These are phyloP conservation scores for Pythium diclinum DNA, from an alignment of 352 stramenopile genomes.

Conservation along the genomic window DNA sequence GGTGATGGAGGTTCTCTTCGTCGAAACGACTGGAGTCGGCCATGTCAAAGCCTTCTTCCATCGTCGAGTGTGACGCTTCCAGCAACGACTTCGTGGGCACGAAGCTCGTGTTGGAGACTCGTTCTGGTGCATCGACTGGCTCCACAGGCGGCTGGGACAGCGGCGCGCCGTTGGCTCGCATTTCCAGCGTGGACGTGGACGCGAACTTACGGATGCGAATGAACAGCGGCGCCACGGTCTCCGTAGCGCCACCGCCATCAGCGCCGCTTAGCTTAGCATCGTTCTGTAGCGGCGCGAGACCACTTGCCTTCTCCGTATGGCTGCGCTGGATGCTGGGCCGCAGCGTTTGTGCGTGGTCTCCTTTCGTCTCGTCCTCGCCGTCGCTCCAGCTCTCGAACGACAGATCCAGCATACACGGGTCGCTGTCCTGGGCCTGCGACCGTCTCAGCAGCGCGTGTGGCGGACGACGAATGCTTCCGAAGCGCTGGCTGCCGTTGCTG, in stretches of 20 bases:
- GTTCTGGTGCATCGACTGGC: neutral
- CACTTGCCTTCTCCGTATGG: slow-evolving; percentile 10
- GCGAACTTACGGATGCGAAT: slow-evolving; percentile 24
- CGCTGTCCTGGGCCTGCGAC: slow-evolving; percentile 16
- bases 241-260: neutral
- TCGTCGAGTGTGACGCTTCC: neutral
- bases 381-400: slow-evolving; percentile 22
- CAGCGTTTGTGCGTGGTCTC: neutral
- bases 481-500: slow-evolving; percentile 7
- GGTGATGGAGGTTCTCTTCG: slow-evolving; percentile 2
- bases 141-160: neutral
- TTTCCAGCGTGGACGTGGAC: slow-evolving; percentile 13
- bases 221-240: slow-evolving; percentile 11
- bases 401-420: slow-evolving; percentile 18
- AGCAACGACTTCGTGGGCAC: neutral
- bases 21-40: neutral
- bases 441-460: slow-evolving; percentile 8
- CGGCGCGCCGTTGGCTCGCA: neutral
- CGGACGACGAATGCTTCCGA: neutral
- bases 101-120: neutral
- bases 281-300: neutral
- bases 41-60: slow-evolving; percentile 11
- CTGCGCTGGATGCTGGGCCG: slow-evolving; percentile 14
- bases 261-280: neutral
- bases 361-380: slow-evolving; percentile 13